Percentiles rank a stretch among this genome's conserved stretches.
These are phyloP conservation scores for Ensete ventricosum DNA, from an alignment of 176 grass and related monocot species.

Conservation along the genomic window DNA sequence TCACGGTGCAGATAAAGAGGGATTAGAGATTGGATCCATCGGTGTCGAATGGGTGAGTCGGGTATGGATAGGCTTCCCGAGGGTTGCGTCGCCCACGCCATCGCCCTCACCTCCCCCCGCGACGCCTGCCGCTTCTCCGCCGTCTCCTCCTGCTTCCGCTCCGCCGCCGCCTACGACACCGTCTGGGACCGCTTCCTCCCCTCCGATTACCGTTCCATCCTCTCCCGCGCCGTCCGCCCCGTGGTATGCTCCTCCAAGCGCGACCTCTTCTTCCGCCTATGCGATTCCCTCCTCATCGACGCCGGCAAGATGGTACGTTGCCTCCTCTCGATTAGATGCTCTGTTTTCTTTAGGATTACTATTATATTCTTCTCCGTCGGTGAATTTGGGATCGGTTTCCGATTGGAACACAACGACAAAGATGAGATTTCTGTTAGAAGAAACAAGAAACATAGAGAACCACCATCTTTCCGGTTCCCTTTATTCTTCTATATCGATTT, in stretches of 20 bases:
- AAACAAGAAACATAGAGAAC: too few species aligned
- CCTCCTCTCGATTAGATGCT: not conserved
- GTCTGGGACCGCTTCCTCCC: constrained; percentile 15
- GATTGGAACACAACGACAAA: too few species aligned
- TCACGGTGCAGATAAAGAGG: too few species aligned
- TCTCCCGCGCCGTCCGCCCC: not conserved
- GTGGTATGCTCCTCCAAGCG: not conserved
- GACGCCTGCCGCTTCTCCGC: constrained; percentile 10
- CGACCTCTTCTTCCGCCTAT: constrained; percentile 21
- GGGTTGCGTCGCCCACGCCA: not conserved
- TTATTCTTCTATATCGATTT: not conserved
- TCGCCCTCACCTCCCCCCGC: not conserved
- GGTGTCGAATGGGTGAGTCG: not conserved
- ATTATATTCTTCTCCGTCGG: not conserved
- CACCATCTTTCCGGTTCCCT: too few species aligned
- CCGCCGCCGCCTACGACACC: not conserved
- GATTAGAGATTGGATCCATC: too few species aligned
- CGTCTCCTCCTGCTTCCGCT: constrained; percentile 9
- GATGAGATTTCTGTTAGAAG: too few species aligned
- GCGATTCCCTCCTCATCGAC: constrained; percentile 7
- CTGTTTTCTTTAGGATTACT: not conserved
- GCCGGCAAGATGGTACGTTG: constrained; percentile 7
- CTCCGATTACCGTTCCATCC: not conserved
- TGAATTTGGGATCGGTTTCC: not conserved
- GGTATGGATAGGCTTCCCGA: not conserved